A percentile compares a stretch with the other conserved stretches of the same genome.
These are phyloP conservation scores for Anaeromyces robustus DNA, from an alignment of 192 early-diverging fungal species.

Conservation along the genomic window DNA sequence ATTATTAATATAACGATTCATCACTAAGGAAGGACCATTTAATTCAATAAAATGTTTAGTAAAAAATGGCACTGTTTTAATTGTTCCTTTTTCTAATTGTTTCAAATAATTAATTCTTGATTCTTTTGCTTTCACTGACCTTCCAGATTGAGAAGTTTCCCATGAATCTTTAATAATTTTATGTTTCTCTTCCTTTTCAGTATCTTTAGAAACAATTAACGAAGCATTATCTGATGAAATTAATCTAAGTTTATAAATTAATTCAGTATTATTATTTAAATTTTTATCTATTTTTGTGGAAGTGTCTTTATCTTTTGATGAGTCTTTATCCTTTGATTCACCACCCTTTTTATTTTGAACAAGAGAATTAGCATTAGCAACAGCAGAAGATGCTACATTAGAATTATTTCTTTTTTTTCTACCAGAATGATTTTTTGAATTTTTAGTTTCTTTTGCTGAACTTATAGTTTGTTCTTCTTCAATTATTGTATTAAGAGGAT, in stretches of 20 bases:
- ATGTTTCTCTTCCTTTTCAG: conserved; percentile 43
- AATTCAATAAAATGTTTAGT: neutral
- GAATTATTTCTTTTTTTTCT: neutral
- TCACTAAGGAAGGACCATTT: neutral
- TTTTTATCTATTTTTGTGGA: neutral
- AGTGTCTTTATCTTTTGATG: neutral
- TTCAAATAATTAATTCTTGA: neutral
- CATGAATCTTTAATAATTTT: conserved; percentile 36
- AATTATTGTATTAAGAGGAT: neutral
- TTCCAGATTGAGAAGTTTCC: conserved; percentile 29
- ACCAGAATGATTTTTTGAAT: neutral
- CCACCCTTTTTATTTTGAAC: conserved; percentile 1
- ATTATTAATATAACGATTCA: neutral
- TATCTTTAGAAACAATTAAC: conserved; percentile 30
- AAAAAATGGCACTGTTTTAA: neutral
- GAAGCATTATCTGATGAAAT: conserved; percentile 25
- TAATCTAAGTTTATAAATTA: conserved; percentile 26
- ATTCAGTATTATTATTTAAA: conserved; percentile 9
- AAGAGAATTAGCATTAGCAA: neutral
- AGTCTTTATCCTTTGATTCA: neutral
- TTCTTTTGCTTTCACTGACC: conserved; percentile 27
- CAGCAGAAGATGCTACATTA: neutral
- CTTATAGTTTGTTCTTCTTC: neutral
- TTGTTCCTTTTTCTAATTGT: neutral
- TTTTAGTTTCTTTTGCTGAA: neutral